Percentiles rank a stretch among this genome's conserved stretches.
phyloP scores from a whole-genome alignment of 345 rosid genomes.

The Dipteronia dyeriana region DNA sequence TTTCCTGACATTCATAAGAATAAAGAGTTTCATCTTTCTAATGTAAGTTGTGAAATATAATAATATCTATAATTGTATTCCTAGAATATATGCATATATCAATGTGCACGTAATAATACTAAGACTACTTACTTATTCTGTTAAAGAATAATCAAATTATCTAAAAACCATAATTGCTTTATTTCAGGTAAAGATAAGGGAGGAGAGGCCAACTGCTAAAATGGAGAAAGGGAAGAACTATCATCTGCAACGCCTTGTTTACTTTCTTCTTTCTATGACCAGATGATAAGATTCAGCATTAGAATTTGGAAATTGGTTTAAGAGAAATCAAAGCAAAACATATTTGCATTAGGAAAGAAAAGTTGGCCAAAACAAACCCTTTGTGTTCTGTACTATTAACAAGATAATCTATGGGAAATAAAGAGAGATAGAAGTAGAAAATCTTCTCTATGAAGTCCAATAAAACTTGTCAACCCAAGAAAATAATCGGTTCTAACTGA shows the following conservation, averaged over 20 bases:
- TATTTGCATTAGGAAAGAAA: not conserved
- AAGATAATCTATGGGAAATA: not conserved
- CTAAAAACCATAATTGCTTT: not conserved
- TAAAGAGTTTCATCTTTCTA: slow-evolving; percentile 7
- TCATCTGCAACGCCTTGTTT: not conserved
- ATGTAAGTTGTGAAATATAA: slow-evolving; percentile 4
- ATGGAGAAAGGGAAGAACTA: not conserved
- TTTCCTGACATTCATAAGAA: slow-evolving; percentile 43
- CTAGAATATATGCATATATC: not conserved
- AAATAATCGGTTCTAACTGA: slow-evolving; percentile 8
- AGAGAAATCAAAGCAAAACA: not conserved
- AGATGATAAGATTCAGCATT: not conserved
- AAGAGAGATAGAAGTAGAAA: not conserved
- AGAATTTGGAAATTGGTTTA: not conserved
- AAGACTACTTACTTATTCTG: not conserved
- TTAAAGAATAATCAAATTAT: not conserved
- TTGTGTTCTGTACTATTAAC: not conserved
- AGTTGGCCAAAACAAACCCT: not conserved
- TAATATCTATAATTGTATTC: not conserved
- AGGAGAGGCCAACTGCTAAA: not conserved
- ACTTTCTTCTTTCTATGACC: not conserved
- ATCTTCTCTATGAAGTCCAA: not conserved
- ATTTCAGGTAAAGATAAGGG: not conserved
- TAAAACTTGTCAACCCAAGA: not conserved
- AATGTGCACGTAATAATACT: not conserved